phyloP scores from a whole-genome alignment of 345 rosid species.

The Dimocarpus longan region DNA sequence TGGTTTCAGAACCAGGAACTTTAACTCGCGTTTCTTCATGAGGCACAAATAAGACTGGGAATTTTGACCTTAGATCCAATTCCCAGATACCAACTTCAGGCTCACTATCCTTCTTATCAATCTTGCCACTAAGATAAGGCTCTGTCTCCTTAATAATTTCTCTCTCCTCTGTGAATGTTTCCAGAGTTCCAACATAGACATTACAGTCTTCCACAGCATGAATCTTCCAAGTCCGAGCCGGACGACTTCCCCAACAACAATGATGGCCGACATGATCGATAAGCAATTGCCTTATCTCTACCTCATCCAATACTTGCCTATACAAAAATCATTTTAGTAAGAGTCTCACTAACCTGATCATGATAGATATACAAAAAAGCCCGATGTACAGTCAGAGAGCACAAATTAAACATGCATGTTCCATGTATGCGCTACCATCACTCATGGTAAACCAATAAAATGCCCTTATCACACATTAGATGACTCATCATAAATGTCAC shows the following conservation, averaged over 20 bases:
- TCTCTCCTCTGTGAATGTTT: slow-evolving; percentile 88
- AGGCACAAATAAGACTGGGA: slow-evolving; percentile 75
- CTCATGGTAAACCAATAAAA: background rate
- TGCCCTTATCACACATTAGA: background rate
- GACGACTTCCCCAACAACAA: slow-evolving; percentile 99
- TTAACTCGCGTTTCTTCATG: slow-evolving; percentile 58
- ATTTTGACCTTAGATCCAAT: slow-evolving; percentile 73
- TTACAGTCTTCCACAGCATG: slow-evolving; percentile 86
- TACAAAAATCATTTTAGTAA: slow-evolving; percentile 9
- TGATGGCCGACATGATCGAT: slow-evolving; percentile 91
- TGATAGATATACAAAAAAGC: background rate
- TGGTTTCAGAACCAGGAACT: slow-evolving; percentile 70
- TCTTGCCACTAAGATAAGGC: slow-evolving; percentile 52
- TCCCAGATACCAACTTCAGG: slow-evolving; percentile 76
- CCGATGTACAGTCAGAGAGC: background rate
- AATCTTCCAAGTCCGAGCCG: slow-evolving; percentile 97
- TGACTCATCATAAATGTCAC: background rate
- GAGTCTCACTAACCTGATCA: background rate
- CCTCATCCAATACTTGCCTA: slow-evolving; percentile 88
- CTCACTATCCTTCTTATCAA: slow-evolving; percentile 54
- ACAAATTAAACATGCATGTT: background rate
- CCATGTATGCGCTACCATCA: background rate
- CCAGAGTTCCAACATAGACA: slow-evolving; percentile 92
- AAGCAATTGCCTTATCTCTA: slow-evolving; percentile 91
- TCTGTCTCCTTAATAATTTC: slow-evolving; percentile 68